phyloP scores from a whole-genome alignment of 768 basidiomycete species.

The Suillus hirtellus region DNA sequence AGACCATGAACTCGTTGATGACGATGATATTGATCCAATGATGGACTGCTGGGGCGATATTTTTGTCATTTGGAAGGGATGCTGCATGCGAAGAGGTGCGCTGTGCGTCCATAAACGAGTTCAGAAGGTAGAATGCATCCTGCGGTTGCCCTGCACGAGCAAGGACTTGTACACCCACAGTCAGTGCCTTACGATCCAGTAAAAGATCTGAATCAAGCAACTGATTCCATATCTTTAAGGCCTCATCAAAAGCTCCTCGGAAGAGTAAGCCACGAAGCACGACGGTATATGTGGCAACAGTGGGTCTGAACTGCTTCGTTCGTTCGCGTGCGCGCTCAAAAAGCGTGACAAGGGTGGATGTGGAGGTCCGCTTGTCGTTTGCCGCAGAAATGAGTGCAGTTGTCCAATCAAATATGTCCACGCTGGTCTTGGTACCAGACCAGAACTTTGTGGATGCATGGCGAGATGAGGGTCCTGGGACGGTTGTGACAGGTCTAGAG shows the following conservation, averaged over 20 bases:
- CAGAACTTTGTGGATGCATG: conserved; percentile 8
- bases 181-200: conserved; percentile 50
- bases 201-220: conserved; percentile 35
- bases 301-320: conserved; percentile 38
- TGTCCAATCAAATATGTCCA: conserved; percentile 50
- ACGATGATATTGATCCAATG: conserved; percentile 25
- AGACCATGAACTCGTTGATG: conserved; percentile 47
- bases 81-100: conserved; percentile 15
- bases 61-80: conserved; percentile 12
- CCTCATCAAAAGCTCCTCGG: conserved; percentile 40
- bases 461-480: not conserved
- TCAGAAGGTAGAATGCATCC: conserved; percentile 52
- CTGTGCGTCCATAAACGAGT: conserved; percentile 35
- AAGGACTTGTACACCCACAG: conserved; percentile 51
- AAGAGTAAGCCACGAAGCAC: conserved; percentile 54
- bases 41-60: not conserved
- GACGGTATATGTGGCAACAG: conserved; percentile 51
- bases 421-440: conserved; percentile 25
- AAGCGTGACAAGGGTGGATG: conserved; percentile 36
- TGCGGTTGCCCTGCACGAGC: conserved; percentile 44
- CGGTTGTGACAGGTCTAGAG: conserved; percentile 9
- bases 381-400: conserved; percentile 46
- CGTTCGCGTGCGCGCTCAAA: conserved; percentile 35
- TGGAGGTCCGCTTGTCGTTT: conserved; percentile 36
- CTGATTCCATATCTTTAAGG: conserved; percentile 45